phyloP scores from a whole-genome alignment of 2,329 filamentous ascomycete species.

The Nothophoma quercina region DNA sequence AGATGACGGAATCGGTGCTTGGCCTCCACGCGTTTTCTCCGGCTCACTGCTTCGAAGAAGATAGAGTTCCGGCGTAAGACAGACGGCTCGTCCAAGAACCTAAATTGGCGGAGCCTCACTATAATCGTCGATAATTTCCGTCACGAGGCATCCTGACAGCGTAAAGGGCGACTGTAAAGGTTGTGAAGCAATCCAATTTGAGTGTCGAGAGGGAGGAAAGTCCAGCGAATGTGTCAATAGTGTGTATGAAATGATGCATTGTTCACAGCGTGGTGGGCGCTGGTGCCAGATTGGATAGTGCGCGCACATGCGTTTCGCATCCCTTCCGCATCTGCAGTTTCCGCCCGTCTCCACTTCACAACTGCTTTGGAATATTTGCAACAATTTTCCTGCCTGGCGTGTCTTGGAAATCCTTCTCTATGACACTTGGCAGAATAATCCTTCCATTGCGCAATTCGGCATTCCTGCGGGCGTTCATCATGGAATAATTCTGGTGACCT shows the following conservation, averaged over 20 bases:
- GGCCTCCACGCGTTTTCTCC: background rate
- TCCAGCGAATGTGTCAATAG: background rate
- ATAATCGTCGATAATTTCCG: background rate
- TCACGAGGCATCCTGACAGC: background rate
- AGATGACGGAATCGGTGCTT: background rate
- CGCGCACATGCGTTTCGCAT: background rate
- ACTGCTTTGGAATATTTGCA: background rate
- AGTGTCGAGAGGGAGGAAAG: background rate
- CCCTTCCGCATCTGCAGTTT: background rate
- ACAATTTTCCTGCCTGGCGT: background rate
- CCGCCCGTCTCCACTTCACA: background rate
- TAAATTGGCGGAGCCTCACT: background rate
- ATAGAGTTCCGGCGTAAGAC: background rate
- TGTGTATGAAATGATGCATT: background rate
- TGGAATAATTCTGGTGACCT: background rate
- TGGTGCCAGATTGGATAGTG: background rate
- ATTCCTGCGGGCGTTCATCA: background rate
- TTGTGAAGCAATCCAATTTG: background rate
- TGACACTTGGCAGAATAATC: slow-evolving; percentile 1
- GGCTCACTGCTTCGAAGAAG: background rate
- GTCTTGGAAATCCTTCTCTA: background rate
- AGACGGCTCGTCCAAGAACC: background rate
- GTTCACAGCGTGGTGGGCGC: background rate
- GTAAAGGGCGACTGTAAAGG: background rate
- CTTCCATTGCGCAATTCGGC: background rate